These are phyloP conservation scores for Fusarium vanettenii DNA, from an alignment of 2,329 filamentous ascomycete species.

Conservation along the genomic window DNA sequence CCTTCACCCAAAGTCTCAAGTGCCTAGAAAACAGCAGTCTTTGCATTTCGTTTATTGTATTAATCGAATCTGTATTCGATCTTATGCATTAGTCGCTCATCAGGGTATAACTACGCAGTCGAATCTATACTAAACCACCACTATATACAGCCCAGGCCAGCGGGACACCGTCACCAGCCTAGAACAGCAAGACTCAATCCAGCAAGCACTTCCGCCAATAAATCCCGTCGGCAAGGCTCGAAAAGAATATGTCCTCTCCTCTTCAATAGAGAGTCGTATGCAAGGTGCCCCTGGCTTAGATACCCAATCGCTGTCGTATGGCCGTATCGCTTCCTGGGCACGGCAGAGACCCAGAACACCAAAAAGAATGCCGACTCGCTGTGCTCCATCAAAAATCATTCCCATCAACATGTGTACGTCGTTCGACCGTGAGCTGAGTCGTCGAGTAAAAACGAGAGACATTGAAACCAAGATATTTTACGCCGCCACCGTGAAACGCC, in stretches of 20 bases:
- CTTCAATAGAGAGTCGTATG: conserved; percentile 33
- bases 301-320: conserved; percentile 35
- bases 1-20: background rate
- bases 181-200: conserved; percentile 30
- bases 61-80: conserved; percentile 41
- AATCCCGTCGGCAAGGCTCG: conserved; percentile 28
- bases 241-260: conserved; percentile 14
- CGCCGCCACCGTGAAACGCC: conserved; percentile 43
- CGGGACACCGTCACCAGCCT: conserved; percentile 16
- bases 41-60: conserved; percentile 19
- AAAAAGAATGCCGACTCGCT: conserved; percentile 34
- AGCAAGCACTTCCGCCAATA: conserved; percentile 34
- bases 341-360: conserved; percentile 11
- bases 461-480: conserved; percentile 40
- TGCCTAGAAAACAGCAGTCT: background rate
- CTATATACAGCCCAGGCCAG: conserved; percentile 42
- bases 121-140: conserved; percentile 47
- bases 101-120: conserved; percentile 54
- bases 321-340: conserved; percentile 17
- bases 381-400: conserved; percentile 40
- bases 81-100: conserved; percentile 49
- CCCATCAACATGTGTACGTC: conserved; percentile 45
- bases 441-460: conserved; percentile 44
- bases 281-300: conserved; percentile 35
- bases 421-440: conserved; percentile 41